Evolutionary conservation across 768 basidiomycete species (phyloP).

Genomic region (Tulasnella sp.): DNA sequence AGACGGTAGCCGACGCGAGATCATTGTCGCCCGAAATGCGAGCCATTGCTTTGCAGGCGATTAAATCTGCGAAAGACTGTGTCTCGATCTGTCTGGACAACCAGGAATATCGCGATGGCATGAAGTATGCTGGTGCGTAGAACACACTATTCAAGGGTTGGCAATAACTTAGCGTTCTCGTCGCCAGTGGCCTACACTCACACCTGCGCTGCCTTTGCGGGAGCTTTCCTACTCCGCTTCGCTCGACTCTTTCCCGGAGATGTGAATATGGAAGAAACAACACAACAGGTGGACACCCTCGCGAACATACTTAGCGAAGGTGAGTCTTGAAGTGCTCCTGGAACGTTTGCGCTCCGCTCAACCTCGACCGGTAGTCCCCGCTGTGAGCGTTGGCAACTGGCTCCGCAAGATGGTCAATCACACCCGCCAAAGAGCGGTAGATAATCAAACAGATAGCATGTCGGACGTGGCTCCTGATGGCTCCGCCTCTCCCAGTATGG

Average conservation of each 20-base stretch:
- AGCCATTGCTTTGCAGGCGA: conserved; percentile 36
- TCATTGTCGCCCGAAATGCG: conserved; percentile 38
- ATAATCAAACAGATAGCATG: conserved; percentile 15
- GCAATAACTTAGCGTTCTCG: not conserved
- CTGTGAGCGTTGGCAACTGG: conserved; percentile 35
- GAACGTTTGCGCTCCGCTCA: not conserved
- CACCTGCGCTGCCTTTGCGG: conserved; percentile 39
- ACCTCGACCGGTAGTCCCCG: conserved; percentile 33
- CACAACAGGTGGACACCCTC: conserved; percentile 35
- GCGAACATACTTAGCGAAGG: conserved; percentile 38
- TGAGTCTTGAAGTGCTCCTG: not conserved
- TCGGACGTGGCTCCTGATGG: not conserved
- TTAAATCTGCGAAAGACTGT: conserved; percentile 37
- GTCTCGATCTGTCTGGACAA: conserved; percentile 37
- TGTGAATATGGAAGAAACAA: conserved; percentile 37
- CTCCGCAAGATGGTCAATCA: conserved; percentile 37
- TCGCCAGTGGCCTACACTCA: conserved; percentile 38
- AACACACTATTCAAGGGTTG: not conserved
- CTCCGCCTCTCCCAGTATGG: not conserved
- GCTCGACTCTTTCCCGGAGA: conserved; percentile 38
- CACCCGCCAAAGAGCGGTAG: conserved; percentile 32
- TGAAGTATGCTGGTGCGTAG: conserved; percentile 36
- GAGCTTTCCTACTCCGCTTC: conserved; percentile 38
- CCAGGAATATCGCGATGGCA: conserved; percentile 37
- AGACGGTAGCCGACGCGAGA: conserved; percentile 36